Evolutionary conservation across 176 grass and related monocot species (phyloP), one percentile per base, ranked within the genome.

Genomic region (Aechmea fasciata): DNA sequence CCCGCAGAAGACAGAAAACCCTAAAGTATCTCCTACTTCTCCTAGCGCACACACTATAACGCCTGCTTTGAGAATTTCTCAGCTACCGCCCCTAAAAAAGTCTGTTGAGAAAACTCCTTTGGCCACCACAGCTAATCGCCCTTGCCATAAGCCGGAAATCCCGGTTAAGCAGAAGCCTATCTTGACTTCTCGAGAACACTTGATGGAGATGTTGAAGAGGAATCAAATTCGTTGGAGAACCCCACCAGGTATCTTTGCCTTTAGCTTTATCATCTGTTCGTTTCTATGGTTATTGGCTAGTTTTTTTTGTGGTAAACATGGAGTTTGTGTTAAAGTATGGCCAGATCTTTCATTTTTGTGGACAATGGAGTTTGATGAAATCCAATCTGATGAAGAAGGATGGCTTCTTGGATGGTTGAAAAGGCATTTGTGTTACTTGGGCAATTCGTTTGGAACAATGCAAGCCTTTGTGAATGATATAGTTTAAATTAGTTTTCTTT

Each of bases 201-300:
- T 85, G n/a, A 66, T 75, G 73, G 86, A 87, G 49, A 85, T 80
- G 57, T 87, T 99, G 82, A 86, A 85, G 73, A 77, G 77, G 75
- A 89, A 73, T 57, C 81, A 79, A 75, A 71, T 93, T 79, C 25
- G 49, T 62, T 99, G 94, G 94, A 82, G 65, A 51, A 77, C 82
- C 77, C 94, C 94, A 73, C 87, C 87, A 99, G 94, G 94, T 99
- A 99, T 62, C 48, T 64, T 88, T 79, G 72, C 65, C 76, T 85
- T 82, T 49, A 77, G 64, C 61, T 75, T 65, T 52, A 57, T 57
- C 57, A 50, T 70, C 70, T 83, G 41, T 72, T 76, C 63, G 61
- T 25, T 67, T 82, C 69, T 77, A 63, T 55, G 65, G 69, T 50
- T 83, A 14, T 55, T 73, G 24, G 57, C 64, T 73, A 48, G 63